phyloP scores from a whole-genome alignment of 305 asterid species.

The Fraxinus greggii region DNA sequence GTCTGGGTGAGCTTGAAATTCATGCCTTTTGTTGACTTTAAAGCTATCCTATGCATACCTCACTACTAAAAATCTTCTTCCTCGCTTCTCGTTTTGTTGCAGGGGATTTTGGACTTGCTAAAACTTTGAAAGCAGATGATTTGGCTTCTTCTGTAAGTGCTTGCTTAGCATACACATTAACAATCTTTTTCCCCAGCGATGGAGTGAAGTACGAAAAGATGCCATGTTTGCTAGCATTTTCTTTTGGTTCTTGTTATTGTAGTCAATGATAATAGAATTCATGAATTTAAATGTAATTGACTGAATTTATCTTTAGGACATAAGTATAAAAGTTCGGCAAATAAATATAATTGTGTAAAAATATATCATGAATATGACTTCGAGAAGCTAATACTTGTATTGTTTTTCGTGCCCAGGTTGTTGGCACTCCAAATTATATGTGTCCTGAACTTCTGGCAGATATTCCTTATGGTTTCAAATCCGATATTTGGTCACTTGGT shows the following conservation, averaged over 20 bases:
- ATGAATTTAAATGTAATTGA: background rate
- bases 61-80: slow-evolving; percentile 11
- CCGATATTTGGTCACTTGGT: slow-evolving; percentile 99
- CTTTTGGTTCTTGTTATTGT: background rate
- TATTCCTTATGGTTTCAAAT: slow-evolving; percentile 94
- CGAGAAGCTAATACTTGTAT: slow-evolving; percentile 17
- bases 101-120: slow-evolving; percentile 99
- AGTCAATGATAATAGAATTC: background rate
- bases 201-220: background rate
- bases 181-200: background rate
- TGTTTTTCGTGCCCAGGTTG: slow-evolving; percentile 55
- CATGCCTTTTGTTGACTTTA: slow-evolving; percentile 22
- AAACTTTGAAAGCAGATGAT: slow-evolving; percentile 94
- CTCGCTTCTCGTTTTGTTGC: slow-evolving; percentile 19
- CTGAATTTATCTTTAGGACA: background rate
- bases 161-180: slow-evolving; percentile 23
- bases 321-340: background rate
- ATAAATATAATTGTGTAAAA: background rate
- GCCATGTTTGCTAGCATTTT: background rate
- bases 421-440: slow-evolving; percentile 99
- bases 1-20: slow-evolving; percentile 58
- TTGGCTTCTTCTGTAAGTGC: slow-evolving; percentile 94
- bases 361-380: background rate
- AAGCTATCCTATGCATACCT: slow-evolving; percentile 16
- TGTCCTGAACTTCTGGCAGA: slow-evolving; percentile 99